These are phyloP conservation scores for Claviceps africana DNA, from an alignment of 2,329 filamentous ascomycete species.

Conservation along the genomic window DNA sequence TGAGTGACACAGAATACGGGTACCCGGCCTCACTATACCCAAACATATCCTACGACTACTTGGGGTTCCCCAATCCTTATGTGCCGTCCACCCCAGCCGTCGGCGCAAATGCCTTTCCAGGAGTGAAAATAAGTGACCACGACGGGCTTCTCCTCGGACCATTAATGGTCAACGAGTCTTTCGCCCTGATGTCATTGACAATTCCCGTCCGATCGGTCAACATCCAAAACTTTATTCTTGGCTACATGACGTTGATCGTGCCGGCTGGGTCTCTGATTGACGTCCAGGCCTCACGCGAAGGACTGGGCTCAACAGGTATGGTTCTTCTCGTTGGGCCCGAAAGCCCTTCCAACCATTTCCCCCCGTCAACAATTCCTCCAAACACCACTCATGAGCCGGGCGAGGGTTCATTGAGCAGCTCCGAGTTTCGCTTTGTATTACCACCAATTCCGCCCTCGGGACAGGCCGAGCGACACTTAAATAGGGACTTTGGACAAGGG, in stretches of 20 bases:
- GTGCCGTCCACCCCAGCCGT: conserved; percentile 27
- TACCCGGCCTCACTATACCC: conserved; percentile 65
- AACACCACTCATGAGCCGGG: conserved; percentile 30
- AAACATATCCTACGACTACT: conserved; percentile 53
- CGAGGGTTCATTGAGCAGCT: conserved; percentile 24
- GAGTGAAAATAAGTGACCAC: conserved; percentile 33
- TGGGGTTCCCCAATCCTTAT: conserved; percentile 25
- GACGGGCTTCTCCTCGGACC: conserved; percentile 63
- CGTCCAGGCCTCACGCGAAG: conserved; percentile 50
- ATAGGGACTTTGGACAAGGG: conserved; percentile 19
- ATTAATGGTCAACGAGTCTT: conserved; percentile 54
- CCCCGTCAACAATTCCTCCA: conserved; percentile 27
- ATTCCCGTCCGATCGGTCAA: conserved; percentile 55
- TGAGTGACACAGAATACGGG: conserved; percentile 50
- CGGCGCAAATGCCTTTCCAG: conserved; percentile 35
- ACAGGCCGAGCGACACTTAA: conserved; percentile 33
- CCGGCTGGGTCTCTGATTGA: conserved; percentile 50
- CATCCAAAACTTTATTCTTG: conserved; percentile 49
- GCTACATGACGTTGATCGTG: conserved; percentile 72
- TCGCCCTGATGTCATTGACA: conserved; percentile 68
- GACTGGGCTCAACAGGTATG: conserved; percentile 54
- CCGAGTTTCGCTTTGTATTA: conserved; percentile 44
- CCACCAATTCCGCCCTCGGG: conserved; percentile 32
- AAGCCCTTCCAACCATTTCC: conserved; percentile 52
- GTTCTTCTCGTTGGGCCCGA: conserved; percentile 58